These are phyloP conservation scores for Aureobasidium sp. DNA, from an alignment of 2,329 filamentous ascomycete species.

Conservation along the genomic window DNA sequence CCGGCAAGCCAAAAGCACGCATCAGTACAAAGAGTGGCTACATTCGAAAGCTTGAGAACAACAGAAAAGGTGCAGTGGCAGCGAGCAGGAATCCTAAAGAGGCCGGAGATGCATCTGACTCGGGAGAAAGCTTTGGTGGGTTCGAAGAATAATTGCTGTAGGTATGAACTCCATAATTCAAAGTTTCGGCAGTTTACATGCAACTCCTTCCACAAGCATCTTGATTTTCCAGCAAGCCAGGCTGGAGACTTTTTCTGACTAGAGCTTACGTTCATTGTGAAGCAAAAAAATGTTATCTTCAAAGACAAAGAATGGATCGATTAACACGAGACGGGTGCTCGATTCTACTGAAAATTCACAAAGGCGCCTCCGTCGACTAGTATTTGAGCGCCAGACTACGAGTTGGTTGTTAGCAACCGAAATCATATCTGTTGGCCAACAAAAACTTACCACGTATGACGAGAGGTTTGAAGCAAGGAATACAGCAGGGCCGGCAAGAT, in stretches of 20 bases:
- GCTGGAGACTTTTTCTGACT: no score
- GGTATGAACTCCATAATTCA: neutral
- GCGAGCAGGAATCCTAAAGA: conserved; percentile 26
- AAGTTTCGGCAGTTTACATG: no score
- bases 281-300: no score
- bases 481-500: conserved; percentile 76
- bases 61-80: conserved; percentile 40
- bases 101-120: conserved; percentile 16
- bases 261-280: no score
- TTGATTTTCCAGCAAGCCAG: no score
- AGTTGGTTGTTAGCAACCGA: conserved; percentile 2
- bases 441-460: conserved; percentile 52
- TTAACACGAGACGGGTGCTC: no score
- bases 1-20: conserved; percentile 47
- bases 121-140: conserved; percentile 36
- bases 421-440: neutral
- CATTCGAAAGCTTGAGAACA: conserved; percentile 63
- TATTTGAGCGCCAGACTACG: conserved; percentile 66
- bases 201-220: no score
- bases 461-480: conserved; percentile 77
- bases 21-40: conserved; percentile 82
- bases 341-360: conserved; percentile 68
- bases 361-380: conserved; percentile 84
- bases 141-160: conserved; percentile 28
- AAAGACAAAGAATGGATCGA: no score